Evolutionary conservation across 257 asterid species (phyloP).

Genomic region (Solanum rostratum): DNA sequence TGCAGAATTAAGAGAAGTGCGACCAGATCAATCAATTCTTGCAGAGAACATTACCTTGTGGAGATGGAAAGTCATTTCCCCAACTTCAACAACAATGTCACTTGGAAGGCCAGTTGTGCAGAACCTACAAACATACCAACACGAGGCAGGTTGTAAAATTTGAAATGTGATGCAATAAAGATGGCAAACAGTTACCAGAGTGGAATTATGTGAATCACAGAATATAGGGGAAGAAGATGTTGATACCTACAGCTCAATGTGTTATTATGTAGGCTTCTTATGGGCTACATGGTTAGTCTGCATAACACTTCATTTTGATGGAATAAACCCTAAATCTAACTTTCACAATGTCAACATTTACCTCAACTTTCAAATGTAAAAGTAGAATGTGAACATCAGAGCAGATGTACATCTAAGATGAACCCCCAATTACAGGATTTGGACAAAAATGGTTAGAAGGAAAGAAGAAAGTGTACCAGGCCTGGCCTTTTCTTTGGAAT

Average conservation of each 20-base stretch:
- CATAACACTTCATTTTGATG: neutral
- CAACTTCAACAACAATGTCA: conserved; percentile 87
- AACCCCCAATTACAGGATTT: too few relatives aligned
- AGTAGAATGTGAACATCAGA: neutral
- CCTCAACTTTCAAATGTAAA: neutral
- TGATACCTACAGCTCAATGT: neutral
- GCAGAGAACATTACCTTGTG: conserved; percentile 57
- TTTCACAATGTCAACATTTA: neutral
- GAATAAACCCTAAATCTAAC: neutral
- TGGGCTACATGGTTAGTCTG: neutral
- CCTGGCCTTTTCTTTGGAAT: conserved; percentile 82
- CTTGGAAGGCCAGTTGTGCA: conserved; percentile 97
- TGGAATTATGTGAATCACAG: neutral
- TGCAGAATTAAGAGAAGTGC: neutral
- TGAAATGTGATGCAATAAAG: neutral
- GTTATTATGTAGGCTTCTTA: neutral
- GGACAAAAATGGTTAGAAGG: neutral
- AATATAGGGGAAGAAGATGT: neutral
- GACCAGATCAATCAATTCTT: neutral
- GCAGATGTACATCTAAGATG: too few relatives aligned
- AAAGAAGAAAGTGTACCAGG: conserved; percentile 40
- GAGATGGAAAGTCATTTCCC: conserved; percentile 94
- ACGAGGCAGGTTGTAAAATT: neutral
- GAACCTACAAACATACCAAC: conserved; percentile 39
- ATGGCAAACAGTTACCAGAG: too few relatives aligned